These are phyloP conservation scores for Xylariomycetidae sp. DNA, from an alignment of 2,329 filamentous ascomycete species.

Conservation along the genomic window DNA sequence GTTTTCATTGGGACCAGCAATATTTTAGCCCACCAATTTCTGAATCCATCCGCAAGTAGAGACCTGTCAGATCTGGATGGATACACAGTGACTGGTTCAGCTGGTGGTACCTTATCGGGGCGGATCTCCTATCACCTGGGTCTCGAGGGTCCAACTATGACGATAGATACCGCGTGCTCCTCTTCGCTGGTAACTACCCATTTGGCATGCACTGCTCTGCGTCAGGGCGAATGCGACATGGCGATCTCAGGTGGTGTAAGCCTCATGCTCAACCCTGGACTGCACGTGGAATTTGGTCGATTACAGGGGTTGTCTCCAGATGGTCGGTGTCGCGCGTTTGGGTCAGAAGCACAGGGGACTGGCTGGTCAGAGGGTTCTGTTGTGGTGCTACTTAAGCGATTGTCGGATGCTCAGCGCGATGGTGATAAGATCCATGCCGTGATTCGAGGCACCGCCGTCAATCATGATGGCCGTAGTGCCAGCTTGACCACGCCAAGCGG, in stretches of 20 bases:
- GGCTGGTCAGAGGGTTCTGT: slow-evolving; percentile 14
- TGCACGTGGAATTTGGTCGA: slow-evolving; percentile 16
- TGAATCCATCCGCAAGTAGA: slow-evolving; percentile 8
- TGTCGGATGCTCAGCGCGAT: slow-evolving; percentile 17
- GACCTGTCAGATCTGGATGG: slow-evolving; percentile 17
- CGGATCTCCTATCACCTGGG: slow-evolving; percentile 21
- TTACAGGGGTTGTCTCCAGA: slow-evolving; percentile 14
- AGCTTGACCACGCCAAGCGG: slow-evolving; percentile 16
- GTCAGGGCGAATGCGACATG: slow-evolving; percentile 16
- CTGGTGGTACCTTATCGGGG: slow-evolving; percentile 18
- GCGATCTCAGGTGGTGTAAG: slow-evolving; percentile 15
- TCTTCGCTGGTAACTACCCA: slow-evolving; percentile 17
- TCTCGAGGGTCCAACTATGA: slow-evolving; percentile 22
- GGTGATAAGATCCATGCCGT: slow-evolving; percentile 15
- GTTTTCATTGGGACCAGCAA: slow-evolving; percentile 22
- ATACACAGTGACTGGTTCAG: slow-evolving; percentile 22
- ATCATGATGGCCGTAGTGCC: slow-evolving; percentile 15
- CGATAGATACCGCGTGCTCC: slow-evolving; percentile 22
- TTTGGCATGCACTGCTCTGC: slow-evolving; percentile 15
- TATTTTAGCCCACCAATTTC: slow-evolving; percentile 12
- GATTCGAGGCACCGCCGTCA: slow-evolving; percentile 16
- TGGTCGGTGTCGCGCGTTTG: slow-evolving; percentile 15
- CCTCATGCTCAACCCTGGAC: slow-evolving; percentile 15
- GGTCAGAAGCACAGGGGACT: slow-evolving; percentile 13
- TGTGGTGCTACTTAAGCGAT: slow-evolving; percentile 11